Evolutionary conservation across 768 basidiomycete species (phyloP).

Genomic region (Lactarius hengduanensis): DNA sequence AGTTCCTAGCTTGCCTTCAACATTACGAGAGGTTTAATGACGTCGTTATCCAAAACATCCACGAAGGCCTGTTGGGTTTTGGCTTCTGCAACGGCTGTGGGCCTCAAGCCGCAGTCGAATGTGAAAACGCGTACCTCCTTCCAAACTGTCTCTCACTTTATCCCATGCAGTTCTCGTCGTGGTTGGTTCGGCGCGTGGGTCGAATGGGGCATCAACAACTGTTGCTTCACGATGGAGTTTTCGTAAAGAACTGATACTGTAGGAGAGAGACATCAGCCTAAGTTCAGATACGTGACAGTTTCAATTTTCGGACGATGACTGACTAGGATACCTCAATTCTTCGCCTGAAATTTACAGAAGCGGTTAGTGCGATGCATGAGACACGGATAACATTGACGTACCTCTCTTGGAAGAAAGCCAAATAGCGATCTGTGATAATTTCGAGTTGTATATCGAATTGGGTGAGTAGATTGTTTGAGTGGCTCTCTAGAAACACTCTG

Average conservation of each 20-base stretch:
- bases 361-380: not conserved
- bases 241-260: not conserved
- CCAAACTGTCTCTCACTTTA: not conserved
- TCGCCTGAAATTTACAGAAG: not conserved
- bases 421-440: not conserved
- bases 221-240: not conserved
- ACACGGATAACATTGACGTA: not conserved
- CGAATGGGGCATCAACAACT: not conserved
- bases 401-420: constrained; percentile 3
- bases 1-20: not conserved
- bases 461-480: not conserved
- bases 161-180: not conserved
- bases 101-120: not conserved
- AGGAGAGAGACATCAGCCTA: not conserved
- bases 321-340: not conserved
- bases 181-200: not conserved
- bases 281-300: not conserved
- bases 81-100: not conserved
- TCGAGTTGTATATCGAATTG: not conserved
- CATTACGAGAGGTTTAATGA: not conserved
- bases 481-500: not conserved
- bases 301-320: not conserved
- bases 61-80: not conserved
- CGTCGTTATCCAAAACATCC: not conserved
- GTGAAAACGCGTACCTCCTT: not conserved